Evolutionary conservation across 805 yeast genomes (phyloP), one percentile per base, ranked within the genome.

Genomic region (Saturnispora ahearnii): DNA sequence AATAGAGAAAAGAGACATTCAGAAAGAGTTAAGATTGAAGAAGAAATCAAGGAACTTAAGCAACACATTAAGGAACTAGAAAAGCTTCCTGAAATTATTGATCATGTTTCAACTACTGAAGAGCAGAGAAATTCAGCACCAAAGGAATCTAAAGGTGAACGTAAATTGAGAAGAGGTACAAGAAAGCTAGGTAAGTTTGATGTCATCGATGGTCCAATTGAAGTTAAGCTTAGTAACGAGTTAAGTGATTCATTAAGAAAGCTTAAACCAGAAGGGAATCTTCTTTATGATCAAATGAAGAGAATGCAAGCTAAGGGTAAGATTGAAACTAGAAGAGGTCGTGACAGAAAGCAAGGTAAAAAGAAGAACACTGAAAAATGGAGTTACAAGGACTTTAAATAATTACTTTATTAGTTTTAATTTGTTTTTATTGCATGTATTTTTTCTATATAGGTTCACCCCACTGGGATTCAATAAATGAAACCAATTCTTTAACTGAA

Each of bases 311-410:
- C 87, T 54, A 73, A 82, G 30, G 99, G 99, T 57, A 78, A 83
- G 62, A 74, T 93, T 50, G 99, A 91, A 67, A 73, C 96, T 5
- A 79, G 97, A 68, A 76, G 82, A 34, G 80, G 78, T 51, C 74
- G 73, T 56, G 79, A 78, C 64, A 78, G 72, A 64, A 78, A 84
- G 62, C 82, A 78, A 63, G 84, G 82, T 61, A 74, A 80, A 57
- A 83, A 76, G 52, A 87, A 84, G 73, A 68, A 84, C 54, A 85
- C 95, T 30, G 96, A 91, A 66, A 91, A 90, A 69, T 88, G 95
- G 95, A 77, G 90, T 32, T 87, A 85, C 70, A 91, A 91, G 71
- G 95, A 91, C 68, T 87, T 86, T 62, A 82, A 83, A 68, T 83
- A 72, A 60, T 55, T 15, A 22, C 33, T 32, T 31, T 31, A 31